Percentiles rank a stretch among this genome's conserved stretches.
Evolutionary conservation across 169 alveolate genomes (phyloP).

Genomic region (Cryptosporidium xiaoi): DNA sequence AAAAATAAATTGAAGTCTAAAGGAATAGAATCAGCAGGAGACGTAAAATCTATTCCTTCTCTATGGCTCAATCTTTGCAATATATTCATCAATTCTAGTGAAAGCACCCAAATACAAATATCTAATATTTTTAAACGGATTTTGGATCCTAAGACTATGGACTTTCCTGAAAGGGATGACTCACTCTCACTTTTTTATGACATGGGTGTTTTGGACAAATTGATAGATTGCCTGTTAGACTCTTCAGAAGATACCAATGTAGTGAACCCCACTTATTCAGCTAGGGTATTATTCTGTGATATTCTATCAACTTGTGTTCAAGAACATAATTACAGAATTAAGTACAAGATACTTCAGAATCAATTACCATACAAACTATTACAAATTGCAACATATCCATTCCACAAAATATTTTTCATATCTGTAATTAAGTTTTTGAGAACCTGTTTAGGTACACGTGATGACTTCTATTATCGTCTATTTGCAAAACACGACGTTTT

Average conservation of each 20-base stretch:
- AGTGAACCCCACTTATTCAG: conserved; percentile 42
- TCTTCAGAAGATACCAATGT: conserved; percentile 9
- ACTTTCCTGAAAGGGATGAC: conserved; percentile 84
- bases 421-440: conserved; percentile 81
- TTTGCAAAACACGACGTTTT: conserved; percentile 65
- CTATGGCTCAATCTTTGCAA: conserved; percentile 48
- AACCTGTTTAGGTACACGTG: conserved; percentile 77
- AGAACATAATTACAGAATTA: conserved; percentile 83
- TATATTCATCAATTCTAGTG: conserved; percentile 48
- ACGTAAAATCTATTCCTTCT: background rate
- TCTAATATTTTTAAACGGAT: conserved; percentile 74
- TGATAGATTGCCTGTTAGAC: conserved; percentile 74
- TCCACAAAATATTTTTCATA: conserved; percentile 80
- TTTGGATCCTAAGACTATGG: conserved; percentile 84
- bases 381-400: conserved; percentile 77
- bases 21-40: background rate
- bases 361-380: conserved; percentile 79
- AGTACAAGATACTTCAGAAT: conserved; percentile 81
- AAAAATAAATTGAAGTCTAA: background rate
- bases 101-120: conserved; percentile 61
- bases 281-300: conserved; percentile 80
- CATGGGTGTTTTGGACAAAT: conserved; percentile 80
- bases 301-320: conserved; percentile 81
- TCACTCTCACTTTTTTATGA: conserved; percentile 82
- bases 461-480: conserved; percentile 65